A percentile compares a stretch with the other conserved stretches of the same genome.
Conservation (phyloP, 169 alveolate genomes). For the Plasmodium sp. region DNA sequence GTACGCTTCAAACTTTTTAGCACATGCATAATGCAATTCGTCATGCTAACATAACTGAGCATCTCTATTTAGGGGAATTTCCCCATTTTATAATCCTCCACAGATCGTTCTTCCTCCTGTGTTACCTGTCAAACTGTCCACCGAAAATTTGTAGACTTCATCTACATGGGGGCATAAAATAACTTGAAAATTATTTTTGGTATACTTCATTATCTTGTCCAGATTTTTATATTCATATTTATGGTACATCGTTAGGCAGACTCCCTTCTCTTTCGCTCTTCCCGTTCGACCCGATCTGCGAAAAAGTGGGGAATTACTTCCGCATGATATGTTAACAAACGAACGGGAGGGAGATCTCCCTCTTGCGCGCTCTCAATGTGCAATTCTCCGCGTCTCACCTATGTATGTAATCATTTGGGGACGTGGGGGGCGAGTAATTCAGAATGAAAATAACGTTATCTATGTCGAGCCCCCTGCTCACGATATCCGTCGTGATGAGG, state of each 20-base stretch:
- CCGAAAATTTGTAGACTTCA: slow-evolving; percentile 61
- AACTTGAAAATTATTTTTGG: slow-evolving; percentile 56
- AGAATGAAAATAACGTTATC: slow-evolving; percentile 53
- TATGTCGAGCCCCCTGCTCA: slow-evolving; percentile 68
- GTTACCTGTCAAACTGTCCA: slow-evolving; percentile 46
- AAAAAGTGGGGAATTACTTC: slow-evolving; percentile 1
- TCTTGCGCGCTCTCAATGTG: neutral
- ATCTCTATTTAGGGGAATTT: neutral
- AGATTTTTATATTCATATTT: slow-evolving; percentile 61
- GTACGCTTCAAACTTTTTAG: neutral
- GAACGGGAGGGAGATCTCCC: neutral
- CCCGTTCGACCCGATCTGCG: slow-evolving; percentile 67
- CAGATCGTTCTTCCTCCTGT: neutral
- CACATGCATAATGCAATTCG: neutral
- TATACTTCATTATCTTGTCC: slow-evolving; percentile 54
- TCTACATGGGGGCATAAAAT: slow-evolving; percentile 58
- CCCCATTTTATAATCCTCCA: neutral
- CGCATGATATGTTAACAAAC: neutral
- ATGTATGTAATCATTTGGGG: slow-evolving; percentile 72
- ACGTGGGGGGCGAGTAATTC: slow-evolving; percentile 64
- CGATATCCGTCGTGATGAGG: slow-evolving; percentile 70
- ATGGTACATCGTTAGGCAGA: slow-evolving; percentile 65
- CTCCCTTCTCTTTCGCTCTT: slow-evolving; percentile 62
- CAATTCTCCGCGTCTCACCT: slow-evolving; percentile 11
- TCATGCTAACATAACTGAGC: neutral